Evolutionary conservation across 495 filamentous ascomycete genomes (phyloP).

Genomic region (Penicillium alfredii): DNA sequence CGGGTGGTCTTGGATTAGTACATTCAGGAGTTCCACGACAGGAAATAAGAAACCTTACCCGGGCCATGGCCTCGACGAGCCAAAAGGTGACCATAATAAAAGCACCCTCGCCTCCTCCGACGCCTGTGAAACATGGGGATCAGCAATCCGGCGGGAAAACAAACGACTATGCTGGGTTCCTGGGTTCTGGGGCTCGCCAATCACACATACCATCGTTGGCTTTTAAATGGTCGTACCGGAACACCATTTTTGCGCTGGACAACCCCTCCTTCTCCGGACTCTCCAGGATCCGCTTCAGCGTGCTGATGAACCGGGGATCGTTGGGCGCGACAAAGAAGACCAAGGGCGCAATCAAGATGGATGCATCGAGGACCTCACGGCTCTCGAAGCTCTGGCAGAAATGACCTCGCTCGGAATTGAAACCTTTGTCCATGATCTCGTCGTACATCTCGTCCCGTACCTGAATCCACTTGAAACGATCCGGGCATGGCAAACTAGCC

Average conservation of each 20-base stretch:
- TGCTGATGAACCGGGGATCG: conserved; percentile 64
- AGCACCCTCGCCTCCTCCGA: conserved; percentile 66
- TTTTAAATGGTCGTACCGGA: conserved; percentile 59
- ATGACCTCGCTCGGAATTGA: conserved; percentile 55
- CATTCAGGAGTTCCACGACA: background rate
- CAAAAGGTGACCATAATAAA: conserved; percentile 77
- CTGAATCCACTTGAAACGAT: conserved; percentile 54
- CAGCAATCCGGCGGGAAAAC: conserved; percentile 5
- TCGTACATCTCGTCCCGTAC: conserved; percentile 61
- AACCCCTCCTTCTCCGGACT: conserved; percentile 65
- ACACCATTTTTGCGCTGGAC: conserved; percentile 64
- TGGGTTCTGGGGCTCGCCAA: too few relatives aligned
- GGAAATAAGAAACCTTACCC: conserved; percentile 32
- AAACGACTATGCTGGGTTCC: background rate
- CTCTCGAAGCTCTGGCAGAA: conserved; percentile 70
- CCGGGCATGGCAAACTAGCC: conserved; percentile 59
- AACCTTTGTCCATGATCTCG: conserved; percentile 65
- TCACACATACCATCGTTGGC: conserved; percentile 56
- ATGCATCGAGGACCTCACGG: conserved; percentile 59
- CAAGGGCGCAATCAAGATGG: conserved; percentile 64
- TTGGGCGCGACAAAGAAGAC: conserved; percentile 72
- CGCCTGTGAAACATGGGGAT: conserved; percentile 41
- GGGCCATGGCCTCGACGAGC: conserved; percentile 69
- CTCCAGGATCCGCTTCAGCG: conserved; percentile 59
- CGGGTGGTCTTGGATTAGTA: background rate